A percentile compares a stretch with the other conserved stretches of the same genome.
phyloP scores from a whole-genome alignment of 371 early-diverging fungal species.

The Funneliformis caledonium region DNA sequence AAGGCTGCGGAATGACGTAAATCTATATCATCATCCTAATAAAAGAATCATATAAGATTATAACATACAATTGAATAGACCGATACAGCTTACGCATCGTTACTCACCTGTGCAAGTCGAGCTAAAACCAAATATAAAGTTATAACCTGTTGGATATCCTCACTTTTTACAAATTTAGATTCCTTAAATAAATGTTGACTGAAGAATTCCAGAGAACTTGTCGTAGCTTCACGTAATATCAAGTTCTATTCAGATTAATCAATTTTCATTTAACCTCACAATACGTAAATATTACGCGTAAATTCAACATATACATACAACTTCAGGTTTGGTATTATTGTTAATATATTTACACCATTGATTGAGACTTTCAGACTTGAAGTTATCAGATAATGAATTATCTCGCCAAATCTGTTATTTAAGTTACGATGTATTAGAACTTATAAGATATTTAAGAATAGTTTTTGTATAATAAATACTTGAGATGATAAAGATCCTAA shows the following conservation, averaged over 20 bases:
- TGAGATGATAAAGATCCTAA: constrained; percentile 12
- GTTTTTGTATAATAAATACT: background rate
- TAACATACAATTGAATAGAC: background rate
- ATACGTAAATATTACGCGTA: background rate
- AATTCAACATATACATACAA: background rate
- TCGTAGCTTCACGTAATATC: constrained; percentile 21
- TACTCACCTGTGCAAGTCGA: constrained; percentile 26
- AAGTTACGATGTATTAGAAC: background rate
- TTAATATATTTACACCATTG: constrained; percentile 30
- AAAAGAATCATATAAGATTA: background rate
- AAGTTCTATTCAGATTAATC: background rate
- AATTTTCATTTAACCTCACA: background rate
- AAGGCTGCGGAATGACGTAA: background rate
- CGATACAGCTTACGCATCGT: background rate
- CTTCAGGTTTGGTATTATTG: constrained; percentile 13
- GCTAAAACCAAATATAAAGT: constrained; percentile 13
- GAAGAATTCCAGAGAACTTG: constrained; percentile 14
- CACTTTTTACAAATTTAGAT: background rate
- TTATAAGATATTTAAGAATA: background rate
- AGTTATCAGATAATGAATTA: background rate
- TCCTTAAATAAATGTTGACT: background rate
- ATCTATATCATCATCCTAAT: constrained; percentile 31
- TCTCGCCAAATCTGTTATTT: constrained; percentile 17
- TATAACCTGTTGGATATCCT: background rate
- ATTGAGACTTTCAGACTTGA: background rate